Evolutionary conservation across 148 eudicot genomes (phyloP).

Genomic region (Nepenthes mirabilis): DNA sequence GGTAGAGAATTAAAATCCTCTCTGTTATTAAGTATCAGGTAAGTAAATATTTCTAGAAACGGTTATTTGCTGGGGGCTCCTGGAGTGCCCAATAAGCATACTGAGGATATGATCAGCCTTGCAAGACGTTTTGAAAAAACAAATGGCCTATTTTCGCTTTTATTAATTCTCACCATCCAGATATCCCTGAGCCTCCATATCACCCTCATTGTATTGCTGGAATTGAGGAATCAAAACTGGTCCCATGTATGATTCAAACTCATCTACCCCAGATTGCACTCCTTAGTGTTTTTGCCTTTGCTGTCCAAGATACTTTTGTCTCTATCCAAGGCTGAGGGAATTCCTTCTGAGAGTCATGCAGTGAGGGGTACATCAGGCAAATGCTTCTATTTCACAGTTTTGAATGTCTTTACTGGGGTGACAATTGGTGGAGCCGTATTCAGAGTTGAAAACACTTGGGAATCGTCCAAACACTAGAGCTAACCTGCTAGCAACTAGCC

Average conservation of each 20-base stretch:
- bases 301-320: too few species aligned
- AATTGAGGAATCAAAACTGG: constrained; percentile 63
- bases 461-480: constrained; percentile 13
- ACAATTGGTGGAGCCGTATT: too few species aligned
- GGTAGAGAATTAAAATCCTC: too few species aligned
- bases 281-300: too few species aligned
- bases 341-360: too few species aligned
- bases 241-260: constrained; percentile 39
- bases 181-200: constrained; percentile 83
- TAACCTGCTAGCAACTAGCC: constrained; percentile 32
- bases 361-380: too few species aligned
- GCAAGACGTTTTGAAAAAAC: constrained; percentile 46
- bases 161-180: constrained; percentile 77
- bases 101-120: constrained; percentile 37
- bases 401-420: too few species aligned
- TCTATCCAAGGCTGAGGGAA: too few species aligned
- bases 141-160: constrained; percentile 78
- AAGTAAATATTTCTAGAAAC: neutral
- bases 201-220: constrained; percentile 91
- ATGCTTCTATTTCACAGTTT: too few species aligned
- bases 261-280: too few species aligned
- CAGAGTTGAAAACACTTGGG: constrained; percentile 27
- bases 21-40: too few species aligned
- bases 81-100: constrained; percentile 42
- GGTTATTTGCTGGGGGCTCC: constrained; percentile 42